phyloP scores from a whole-genome alignment of 2,329 filamentous ascomycete species.

The Harringtonia aguacate region DNA sequence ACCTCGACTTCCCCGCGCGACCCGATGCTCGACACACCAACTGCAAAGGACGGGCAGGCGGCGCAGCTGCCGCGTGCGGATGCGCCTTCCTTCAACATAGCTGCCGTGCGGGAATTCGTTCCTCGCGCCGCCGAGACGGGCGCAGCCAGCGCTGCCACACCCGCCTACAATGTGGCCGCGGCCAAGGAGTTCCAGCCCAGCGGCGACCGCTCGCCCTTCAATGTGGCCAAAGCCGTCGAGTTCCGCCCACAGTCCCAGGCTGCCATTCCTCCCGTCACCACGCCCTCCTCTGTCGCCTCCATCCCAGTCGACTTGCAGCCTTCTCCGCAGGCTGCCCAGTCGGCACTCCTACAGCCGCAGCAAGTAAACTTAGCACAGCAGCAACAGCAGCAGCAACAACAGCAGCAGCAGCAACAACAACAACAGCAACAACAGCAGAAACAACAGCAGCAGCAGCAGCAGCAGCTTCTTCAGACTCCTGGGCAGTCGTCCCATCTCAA shows the following conservation, averaged over 20 bases:
- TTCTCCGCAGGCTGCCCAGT: constrained; percentile 5
- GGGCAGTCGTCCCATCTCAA: background rate
- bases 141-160: background rate
- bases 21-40: background rate
- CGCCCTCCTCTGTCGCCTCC: constrained; percentile 4
- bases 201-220: constrained; percentile 12
- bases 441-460: background rate
- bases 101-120: constrained; percentile 34
- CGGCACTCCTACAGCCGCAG: background rate
- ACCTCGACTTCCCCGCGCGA: constrained; percentile 10
- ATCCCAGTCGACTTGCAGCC: constrained; percentile 2
- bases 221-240: constrained; percentile 12
- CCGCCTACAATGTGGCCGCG: constrained; percentile 6
- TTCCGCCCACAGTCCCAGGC: constrained; percentile 10
- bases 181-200: constrained; percentile 10
- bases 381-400: background rate
- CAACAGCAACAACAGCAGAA: background rate
- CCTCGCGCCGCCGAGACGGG: constrained; percentile 5
- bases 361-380: background rate
- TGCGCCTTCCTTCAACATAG: constrained; percentile 40
- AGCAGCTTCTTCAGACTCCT: background rate
- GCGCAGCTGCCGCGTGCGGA: constrained; percentile 7
- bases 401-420: constrained; percentile 1
- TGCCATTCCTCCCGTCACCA: constrained; percentile 4
- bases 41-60: constrained; percentile 4